Base-by-base conservation (phyloP, 139 green algal species). In the Dunaliella sp. region DNA sequence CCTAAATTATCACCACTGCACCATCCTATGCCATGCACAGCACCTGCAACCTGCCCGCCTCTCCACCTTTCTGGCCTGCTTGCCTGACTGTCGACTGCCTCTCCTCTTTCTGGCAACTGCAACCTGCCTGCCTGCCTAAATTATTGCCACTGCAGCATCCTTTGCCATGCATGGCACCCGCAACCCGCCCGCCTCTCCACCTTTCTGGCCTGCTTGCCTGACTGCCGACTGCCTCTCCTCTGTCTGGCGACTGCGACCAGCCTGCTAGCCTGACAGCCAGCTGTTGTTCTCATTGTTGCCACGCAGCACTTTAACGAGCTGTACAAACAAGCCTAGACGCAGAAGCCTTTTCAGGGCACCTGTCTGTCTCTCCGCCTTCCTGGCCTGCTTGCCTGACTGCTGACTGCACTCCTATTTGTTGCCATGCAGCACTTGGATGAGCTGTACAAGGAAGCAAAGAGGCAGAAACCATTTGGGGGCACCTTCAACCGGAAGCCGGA, bases 391-490 rank as follows among this genome's bases (percentile, higher is more conserved):
- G 74, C 74, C 74, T 31, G 21, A 3, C 74, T 79, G 74, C 74
- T 30, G 21, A 25, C 74, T 31, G 74, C 74, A n/a, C 16, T 16
- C 74, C 74, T 35, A 3, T 32, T 32, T 25, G 21, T 30, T 30
- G 31, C 3, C 32, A 25, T 38, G 36, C 79, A 83, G 77, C 37
- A 59, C 21, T 76, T 92, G 76, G 82, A 89, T 7, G 73, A 77
- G 1, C 84, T 88, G 81, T 90, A 90, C 77, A 89, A 88, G 65
- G 86, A 75, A 2, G 78, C 88, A 84, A 86, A 86, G 65, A 88
- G 81, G 33, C 77, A 87, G 82, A 57, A 83, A 24, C 38, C 76
- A 1, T 38, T 88, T 37, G 76, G 36, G 34, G 80, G 58, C 31
- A 24, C 85, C 16, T 86, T 92, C 38, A 84, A 86, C 37, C 25